A percentile compares a stretch with the other conserved stretches of the same genome.
Conservation (phyloP, 202 grass and related monocot species). For the Carex sylvatica region DNA sequence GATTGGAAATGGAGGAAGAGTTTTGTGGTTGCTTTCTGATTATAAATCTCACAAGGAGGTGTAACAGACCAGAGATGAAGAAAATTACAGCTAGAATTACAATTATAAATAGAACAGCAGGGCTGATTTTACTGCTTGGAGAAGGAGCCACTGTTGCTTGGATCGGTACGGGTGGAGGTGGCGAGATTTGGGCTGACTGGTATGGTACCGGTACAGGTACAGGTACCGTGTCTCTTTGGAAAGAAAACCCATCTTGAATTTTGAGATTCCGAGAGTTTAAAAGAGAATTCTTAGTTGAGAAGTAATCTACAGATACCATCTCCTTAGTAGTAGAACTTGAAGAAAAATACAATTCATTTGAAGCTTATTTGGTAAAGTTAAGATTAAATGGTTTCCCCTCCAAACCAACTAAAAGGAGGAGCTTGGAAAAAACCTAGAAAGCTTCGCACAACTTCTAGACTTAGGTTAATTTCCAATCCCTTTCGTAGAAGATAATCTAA, state of each 20-base stretch:
- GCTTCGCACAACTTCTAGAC: neutral
- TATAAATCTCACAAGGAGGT: conserved; percentile 82
- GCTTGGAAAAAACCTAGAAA: neutral
- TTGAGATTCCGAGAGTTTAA: conserved; percentile 9
- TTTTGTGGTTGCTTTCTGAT: conserved; percentile 61
- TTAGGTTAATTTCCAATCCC: conserved; percentile 16
- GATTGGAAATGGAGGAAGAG: conserved; percentile 6
- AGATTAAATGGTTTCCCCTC: conserved; percentile 12
- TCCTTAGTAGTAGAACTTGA: conserved; percentile 16
- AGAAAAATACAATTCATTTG: conserved; percentile 18
- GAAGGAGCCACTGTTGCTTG: conserved; percentile 17
- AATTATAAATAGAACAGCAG: conserved; percentile 87
- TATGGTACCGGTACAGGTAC: conserved; percentile 19
- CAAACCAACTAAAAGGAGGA: conserved; percentile 20
- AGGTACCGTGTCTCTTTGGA: conserved; percentile 20
- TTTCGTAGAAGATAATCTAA: conserved; percentile 12
- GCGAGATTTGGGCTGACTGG: conserved; percentile 23
- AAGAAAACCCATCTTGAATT: conserved; percentile 18
- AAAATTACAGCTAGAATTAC: conserved; percentile 89
- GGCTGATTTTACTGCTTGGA: conserved; percentile 65
- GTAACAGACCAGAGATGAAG: conserved; percentile 90
- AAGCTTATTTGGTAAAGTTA: conserved; percentile 1
- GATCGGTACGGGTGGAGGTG: conserved; percentile 16
- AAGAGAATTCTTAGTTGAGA: conserved; percentile 18
- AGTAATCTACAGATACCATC: conserved; percentile 18